Conservation (phyloP, 768 basidiomycete species). For the Lactarius akahatsu region DNA sequence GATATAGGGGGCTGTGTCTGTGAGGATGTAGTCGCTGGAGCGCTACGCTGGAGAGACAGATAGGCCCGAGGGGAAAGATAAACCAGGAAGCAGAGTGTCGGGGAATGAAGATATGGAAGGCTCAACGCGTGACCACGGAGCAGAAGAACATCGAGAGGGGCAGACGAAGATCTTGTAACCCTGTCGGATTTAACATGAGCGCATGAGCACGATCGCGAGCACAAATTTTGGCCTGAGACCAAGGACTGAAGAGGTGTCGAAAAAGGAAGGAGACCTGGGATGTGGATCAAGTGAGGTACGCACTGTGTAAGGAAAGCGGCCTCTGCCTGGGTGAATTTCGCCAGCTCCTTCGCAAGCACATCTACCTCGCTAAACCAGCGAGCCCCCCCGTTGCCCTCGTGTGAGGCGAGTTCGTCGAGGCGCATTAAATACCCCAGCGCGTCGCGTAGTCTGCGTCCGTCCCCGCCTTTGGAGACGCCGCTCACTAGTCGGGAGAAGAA, state of each 20-base stretch:
- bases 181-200: slow-evolving; percentile 15
- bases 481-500: slow-evolving; percentile 52
- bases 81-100: slow-evolving; percentile 70
- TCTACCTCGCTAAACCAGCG: slow-evolving; percentile 76
- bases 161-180: slow-evolving; percentile 33
- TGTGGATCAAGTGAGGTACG: slow-evolving; percentile 22
- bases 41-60: slow-evolving; percentile 54
- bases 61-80: slow-evolving; percentile 71
- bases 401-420: slow-evolving; percentile 64
- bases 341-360: slow-evolving; percentile 48
- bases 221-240: not conserved
- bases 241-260: slow-evolving; percentile 28
- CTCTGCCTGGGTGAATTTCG: slow-evolving; percentile 53
- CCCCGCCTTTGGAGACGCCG: slow-evolving; percentile 53
- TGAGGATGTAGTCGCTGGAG: slow-evolving; percentile 33
- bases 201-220: slow-evolving; percentile 1
- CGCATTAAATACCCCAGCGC: slow-evolving; percentile 69
- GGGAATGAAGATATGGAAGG: slow-evolving; percentile 66
- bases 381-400: slow-evolving; percentile 60
- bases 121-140: slow-evolving; percentile 65
- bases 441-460: slow-evolving; percentile 46
- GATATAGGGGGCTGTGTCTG: slow-evolving; percentile 33
- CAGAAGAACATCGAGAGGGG: slow-evolving; percentile 72
- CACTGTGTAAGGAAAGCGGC: slow-evolving; percentile 55
- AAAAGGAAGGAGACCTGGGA: no score